phyloP scores from a whole-genome alignment of 2,329 filamentous ascomycete genomes.

The Fulvia fulva region DNA sequence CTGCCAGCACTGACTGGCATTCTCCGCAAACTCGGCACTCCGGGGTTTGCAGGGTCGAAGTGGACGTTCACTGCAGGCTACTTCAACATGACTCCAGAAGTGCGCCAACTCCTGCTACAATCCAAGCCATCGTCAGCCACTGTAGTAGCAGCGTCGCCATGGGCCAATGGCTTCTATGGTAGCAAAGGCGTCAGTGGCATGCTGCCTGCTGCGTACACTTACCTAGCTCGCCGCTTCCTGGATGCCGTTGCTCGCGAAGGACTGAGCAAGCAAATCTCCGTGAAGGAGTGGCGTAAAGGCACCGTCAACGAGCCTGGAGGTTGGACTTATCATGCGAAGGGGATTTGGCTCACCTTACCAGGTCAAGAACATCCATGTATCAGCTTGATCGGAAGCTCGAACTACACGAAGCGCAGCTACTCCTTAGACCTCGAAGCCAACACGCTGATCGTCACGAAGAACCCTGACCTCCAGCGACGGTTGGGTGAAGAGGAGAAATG shows the following conservation, averaged over 20 bases:
- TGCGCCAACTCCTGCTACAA: conserved; percentile 73
- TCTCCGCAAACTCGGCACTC: conserved; percentile 64
- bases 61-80: conserved; percentile 99
- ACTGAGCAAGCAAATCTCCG: conserved; percentile 56
- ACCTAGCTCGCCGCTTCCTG: conserved; percentile 79
- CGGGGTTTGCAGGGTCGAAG: conserved; percentile 60
- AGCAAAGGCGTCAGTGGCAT: conserved; percentile 85
- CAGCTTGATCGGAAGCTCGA: conserved; percentile 83
- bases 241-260: conserved; percentile 54
- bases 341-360: conserved; percentile 80
- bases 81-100: conserved; percentile 88
- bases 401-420: conserved; percentile 94
- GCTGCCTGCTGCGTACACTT: conserved; percentile 85
- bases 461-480: conserved; percentile 65
- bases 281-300: conserved; percentile 86
- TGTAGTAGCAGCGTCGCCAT: conserved; percentile 86
- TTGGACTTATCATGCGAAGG: conserved; percentile 98
- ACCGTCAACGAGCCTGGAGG: conserved; percentile 75
- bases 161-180: conserved; percentile 92
- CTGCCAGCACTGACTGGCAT: conserved; percentile 75
- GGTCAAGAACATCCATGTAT: conserved; percentile 62
- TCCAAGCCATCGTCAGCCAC: conserved; percentile 69
- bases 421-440: conserved; percentile 88
- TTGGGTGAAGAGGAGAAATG: conserved; percentile 77
- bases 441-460: conserved; percentile 75